phyloP scores from a whole-genome alignment of 2,329 filamentous ascomycete genomes.

The Epichloe uncinata region DNA sequence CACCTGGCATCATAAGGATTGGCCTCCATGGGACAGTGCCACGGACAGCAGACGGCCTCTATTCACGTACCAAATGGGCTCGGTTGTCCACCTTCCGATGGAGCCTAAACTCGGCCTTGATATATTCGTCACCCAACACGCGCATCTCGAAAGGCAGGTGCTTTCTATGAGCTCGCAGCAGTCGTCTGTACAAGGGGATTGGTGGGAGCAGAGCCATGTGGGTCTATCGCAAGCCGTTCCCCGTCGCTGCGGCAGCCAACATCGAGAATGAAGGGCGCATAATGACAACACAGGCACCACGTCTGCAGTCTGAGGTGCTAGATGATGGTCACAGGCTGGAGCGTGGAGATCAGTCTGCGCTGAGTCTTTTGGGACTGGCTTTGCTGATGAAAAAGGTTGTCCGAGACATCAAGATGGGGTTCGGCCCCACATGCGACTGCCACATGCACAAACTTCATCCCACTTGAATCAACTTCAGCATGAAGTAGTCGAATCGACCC shows the following conservation, averaged over 20 bases:
- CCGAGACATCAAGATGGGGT: too few species aligned
- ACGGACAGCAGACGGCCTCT: too few species aligned
- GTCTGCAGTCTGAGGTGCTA: too few species aligned
- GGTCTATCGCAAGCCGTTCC: conserved; percentile 22
- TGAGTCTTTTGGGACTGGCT: too few species aligned
- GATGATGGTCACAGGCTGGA: not conserved
- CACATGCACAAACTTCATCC: not conserved
- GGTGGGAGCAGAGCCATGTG: conserved; percentile 66
- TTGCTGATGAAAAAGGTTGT: too few species aligned
- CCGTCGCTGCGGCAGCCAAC: conserved; percentile 19
- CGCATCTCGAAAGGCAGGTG: conserved; percentile 62
- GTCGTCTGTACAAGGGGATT: conserved; percentile 75
- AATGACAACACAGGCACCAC: not conserved
- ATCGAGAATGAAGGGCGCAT: conserved; percentile 11
- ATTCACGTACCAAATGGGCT: conserved; percentile 60
- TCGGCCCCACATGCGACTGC: not conserved
- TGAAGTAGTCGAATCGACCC: not conserved
- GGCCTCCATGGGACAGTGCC: too few species aligned
- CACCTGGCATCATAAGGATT: too few species aligned
- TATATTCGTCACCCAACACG: conserved; percentile 77
- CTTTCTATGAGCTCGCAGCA: conserved; percentile 76
- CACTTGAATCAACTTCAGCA: not conserved
- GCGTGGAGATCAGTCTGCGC: not conserved
- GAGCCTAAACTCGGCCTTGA: conserved; percentile 83
- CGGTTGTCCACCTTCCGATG: conserved; percentile 81